A percentile compares a stretch with the other conserved stretches of the same genome.
Conservation (phyloP, 495 filamentous ascomycete species). For the Tuber umbilicatum region DNA sequence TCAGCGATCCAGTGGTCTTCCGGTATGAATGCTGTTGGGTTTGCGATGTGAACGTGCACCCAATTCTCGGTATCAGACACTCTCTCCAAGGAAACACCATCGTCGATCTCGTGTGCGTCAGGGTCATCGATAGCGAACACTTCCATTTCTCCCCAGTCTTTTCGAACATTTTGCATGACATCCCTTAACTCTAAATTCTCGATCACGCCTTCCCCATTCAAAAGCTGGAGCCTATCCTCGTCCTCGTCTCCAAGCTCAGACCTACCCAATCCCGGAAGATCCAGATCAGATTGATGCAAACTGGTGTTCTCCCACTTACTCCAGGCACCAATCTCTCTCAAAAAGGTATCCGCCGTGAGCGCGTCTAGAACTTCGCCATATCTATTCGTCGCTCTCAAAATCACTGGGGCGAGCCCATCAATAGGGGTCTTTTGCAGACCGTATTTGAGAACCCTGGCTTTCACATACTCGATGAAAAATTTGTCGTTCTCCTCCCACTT, state of each 20-base stretch:
- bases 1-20: constrained; percentile 54
- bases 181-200: constrained; percentile 45
- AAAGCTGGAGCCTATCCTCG: constrained; percentile 36
- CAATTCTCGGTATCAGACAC: constrained; percentile 60
- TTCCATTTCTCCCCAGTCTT: constrained; percentile 61
- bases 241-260: constrained; percentile 43
- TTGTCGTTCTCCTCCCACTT: constrained; percentile 48
- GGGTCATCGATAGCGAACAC: constrained; percentile 80
- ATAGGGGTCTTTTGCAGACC: constrained; percentile 49
- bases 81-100: constrained; percentile 73
- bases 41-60: constrained; percentile 88
- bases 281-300: constrained; percentile 56
- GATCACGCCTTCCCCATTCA: constrained; percentile 33
- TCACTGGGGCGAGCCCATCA: constrained; percentile 58
- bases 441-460: constrained; percentile 57
- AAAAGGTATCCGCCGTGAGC: constrained; percentile 58
- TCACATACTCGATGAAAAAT: constrained; percentile 62
- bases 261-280: constrained; percentile 53
- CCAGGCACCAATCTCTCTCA: constrained; percentile 81
- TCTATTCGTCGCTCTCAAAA: constrained; percentile 64
- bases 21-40: constrained; percentile 75
- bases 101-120: constrained; percentile 72
- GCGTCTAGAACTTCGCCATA: constrained; percentile 58
- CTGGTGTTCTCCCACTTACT: constrained; percentile 70
- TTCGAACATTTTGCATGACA: constrained; percentile 56